Base-by-base conservation (phyloP, 2,329 filamentous ascomycete species). In the Cryphonectria carpinicola region DNA sequence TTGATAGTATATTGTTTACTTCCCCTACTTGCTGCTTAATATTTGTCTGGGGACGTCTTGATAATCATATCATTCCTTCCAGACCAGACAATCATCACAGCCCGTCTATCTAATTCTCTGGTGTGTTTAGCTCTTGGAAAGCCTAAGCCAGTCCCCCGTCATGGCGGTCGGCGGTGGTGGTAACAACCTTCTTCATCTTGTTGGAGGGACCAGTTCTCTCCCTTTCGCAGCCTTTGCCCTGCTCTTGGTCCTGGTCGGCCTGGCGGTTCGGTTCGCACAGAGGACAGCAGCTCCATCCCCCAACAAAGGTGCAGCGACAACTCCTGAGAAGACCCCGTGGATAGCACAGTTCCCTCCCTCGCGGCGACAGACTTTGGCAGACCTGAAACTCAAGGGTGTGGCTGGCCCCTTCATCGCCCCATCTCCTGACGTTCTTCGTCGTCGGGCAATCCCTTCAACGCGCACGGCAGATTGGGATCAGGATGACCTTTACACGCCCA, bases 401-500 rank as follows among this genome's bases (percentile, higher is more conserved):
- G 35, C 43, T 32, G 64, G 35, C 25, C 64, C 70, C 25, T 70
- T 66, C 19, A n/a, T 61, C 22, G 28, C 8, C 22, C 35, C 66
- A 1, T n/a, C 67, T 19, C 65, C 67, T 25, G 67, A 73, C 7
- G 64, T 73, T 7, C 71, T 73, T 22, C 32, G 54, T 25, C 32
- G 52, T 35, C 60, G 65, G 28, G 77, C 77, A 85, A 63, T 77
- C 8, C 74, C 75, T n/a, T 73, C 73, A 10, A 74, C 71, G 17
- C 68, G 60, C 22, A 68, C 71, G 14, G 65, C 62, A 39, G 70
- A 74, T 41, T 65, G 73, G 49, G 65, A 62, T 25, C 67, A 62
- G 43, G 71, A 74, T 46, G 65, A 73, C 60, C 73, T 74, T 14
- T 76, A 75, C 65, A 77, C 77, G 11, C 76, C 77, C 6, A 93